These are phyloP conservation scores for Escovopsis sp. DNA, from an alignment of 2,329 filamentous ascomycete genomes.

Conservation along the genomic window DNA sequence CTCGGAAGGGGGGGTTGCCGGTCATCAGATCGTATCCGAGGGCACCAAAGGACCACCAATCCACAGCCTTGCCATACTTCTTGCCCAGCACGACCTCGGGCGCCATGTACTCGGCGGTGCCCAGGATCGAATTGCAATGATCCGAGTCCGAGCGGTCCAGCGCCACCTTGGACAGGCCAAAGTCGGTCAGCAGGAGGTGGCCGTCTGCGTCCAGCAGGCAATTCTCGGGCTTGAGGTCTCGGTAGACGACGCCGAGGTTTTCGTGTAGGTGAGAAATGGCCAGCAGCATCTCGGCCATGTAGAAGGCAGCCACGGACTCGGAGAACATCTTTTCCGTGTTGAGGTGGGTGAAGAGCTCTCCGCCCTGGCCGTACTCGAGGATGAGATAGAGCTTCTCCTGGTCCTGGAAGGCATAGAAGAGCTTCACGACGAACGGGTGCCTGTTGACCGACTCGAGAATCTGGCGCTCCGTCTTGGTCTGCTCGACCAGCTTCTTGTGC, in stretches of 20 bases:
- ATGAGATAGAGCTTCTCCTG: conserved; percentile 96
- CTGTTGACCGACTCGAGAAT: conserved; percentile 93
- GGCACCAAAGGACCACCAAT: conserved; percentile 97
- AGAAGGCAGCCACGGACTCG: conserved; percentile 80
- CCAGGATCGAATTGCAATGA: conserved; percentile 75
- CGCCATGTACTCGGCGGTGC: conserved; percentile 98
- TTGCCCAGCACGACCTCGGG: conserved; percentile 82
- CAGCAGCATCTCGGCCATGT: conserved; percentile 96
- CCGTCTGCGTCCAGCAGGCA: conserved; percentile 84
- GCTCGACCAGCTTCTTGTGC: conserved; percentile 89
- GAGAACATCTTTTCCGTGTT: conserved; percentile 90
- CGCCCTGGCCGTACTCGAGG: conserved; percentile 91
- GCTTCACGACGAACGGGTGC: conserved; percentile 94
- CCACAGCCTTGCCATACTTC: conserved; percentile 84
- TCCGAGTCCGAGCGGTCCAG: conserved; percentile 42
- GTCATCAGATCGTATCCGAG: conserved; percentile 87
- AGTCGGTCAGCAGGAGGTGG: conserved; percentile 89
- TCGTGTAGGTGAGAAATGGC: conserved; percentile 87
- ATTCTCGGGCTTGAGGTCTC: conserved; percentile 95
- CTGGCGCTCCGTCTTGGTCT: conserved; percentile 90
- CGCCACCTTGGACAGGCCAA: conserved; percentile 89
- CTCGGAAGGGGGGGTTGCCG: conserved; percentile 79
- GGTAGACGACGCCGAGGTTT: conserved; percentile 86
- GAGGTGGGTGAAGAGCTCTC: conserved; percentile 92
- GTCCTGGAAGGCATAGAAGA: conserved; percentile 97